These are phyloP conservation scores for Dichotomocladium elegans DNA, from an alignment of 371 early-diverging fungal genomes.

Conservation along the genomic window DNA sequence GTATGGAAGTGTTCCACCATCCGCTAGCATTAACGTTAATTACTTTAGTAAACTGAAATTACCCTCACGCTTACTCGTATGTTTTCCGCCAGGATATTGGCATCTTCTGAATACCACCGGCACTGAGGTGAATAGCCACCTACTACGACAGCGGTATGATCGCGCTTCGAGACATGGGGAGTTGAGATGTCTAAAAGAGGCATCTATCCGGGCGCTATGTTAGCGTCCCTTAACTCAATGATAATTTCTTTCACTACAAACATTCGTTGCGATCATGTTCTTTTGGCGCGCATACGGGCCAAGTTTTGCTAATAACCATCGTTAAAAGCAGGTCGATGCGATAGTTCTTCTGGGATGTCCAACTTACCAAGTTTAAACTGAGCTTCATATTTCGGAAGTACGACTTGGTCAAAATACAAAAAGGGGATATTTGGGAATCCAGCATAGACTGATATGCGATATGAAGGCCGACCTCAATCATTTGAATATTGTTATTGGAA, in stretches of 20 bases:
- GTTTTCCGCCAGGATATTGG: constrained; percentile 23
- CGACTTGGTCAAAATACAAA: constrained; percentile 41
- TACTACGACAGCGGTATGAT: constrained; percentile 25
- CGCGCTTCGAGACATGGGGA: neutral
- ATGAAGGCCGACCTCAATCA: neutral
- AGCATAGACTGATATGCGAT: constrained; percentile 23
- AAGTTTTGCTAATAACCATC: constrained; percentile 30
- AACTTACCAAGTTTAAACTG: constrained; percentile 35
- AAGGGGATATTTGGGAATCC: constrained; percentile 44
- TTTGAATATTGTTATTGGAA: neutral
- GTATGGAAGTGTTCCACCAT: constrained; percentile 24
- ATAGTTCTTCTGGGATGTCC: no score
- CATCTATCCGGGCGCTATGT: neutral
- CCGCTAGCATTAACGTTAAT: constrained; percentile 17
- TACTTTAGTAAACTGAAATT: no score
- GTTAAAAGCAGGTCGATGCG: no score
- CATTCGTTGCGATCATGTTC: constrained; percentile 34
- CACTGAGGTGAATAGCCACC: constrained; percentile 38
- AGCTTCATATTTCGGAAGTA: constrained; percentile 41
- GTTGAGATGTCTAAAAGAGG: constrained; percentile 17
- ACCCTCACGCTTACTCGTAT: constrained; percentile 41
- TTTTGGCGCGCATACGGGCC: constrained; percentile 44
- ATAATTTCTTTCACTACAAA: constrained; percentile 12
- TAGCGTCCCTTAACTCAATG: neutral
- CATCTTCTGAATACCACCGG: constrained; percentile 49